Conservation (phyloP, 495 filamentous ascomycete genomes). For the Penicillium chermesinum region DNA sequence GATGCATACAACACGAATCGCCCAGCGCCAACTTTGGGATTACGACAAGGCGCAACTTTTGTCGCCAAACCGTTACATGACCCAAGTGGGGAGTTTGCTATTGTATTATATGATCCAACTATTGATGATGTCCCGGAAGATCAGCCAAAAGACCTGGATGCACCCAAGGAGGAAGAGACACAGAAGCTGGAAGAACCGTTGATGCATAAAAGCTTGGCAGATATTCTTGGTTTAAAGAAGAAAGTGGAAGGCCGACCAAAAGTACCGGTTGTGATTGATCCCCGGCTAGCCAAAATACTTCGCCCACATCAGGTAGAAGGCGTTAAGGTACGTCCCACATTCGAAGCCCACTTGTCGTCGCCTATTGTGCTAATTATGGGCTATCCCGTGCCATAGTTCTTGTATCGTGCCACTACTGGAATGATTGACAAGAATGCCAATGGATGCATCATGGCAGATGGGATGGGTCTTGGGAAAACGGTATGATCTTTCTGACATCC, state of each 20-base stretch:
- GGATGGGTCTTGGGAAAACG: conserved; percentile 98
- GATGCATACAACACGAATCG: conserved; percentile 69
- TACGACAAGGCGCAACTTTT: conserved; percentile 79
- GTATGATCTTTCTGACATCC: conserved; percentile 33
- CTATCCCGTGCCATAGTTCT: conserved; percentile 55
- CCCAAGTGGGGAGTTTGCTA: conserved; percentile 91
- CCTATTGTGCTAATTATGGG: conserved; percentile 1
- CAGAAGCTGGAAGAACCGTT: conserved; percentile 71
- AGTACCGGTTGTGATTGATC: conserved; percentile 97
- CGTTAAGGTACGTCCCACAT: conserved; percentile 60
- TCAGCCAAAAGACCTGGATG: conserved; percentile 48
- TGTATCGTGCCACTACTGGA: conserved; percentile 90
- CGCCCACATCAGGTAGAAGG: conserved; percentile 97
- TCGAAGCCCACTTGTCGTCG: not conserved
- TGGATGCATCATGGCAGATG: conserved; percentile 99
- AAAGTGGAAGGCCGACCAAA: conserved; percentile 72
- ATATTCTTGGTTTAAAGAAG: conserved; percentile 94
- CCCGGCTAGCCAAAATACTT: conserved; percentile 81
- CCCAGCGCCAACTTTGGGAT: conserved; percentile 77
- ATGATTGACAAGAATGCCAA: conserved; percentile 91
- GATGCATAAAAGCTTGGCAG: conserved; percentile 89
- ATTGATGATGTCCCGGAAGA: conserved; percentile 73
- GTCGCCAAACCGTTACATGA: conserved; percentile 90
- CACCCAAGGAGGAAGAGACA: conserved; percentile 43
- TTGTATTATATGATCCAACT: conserved; percentile 93